phyloP scores from a whole-genome alignment of 1,284 basidiomycete genomes.

The Neotropicomus parvogracilis region DNA sequence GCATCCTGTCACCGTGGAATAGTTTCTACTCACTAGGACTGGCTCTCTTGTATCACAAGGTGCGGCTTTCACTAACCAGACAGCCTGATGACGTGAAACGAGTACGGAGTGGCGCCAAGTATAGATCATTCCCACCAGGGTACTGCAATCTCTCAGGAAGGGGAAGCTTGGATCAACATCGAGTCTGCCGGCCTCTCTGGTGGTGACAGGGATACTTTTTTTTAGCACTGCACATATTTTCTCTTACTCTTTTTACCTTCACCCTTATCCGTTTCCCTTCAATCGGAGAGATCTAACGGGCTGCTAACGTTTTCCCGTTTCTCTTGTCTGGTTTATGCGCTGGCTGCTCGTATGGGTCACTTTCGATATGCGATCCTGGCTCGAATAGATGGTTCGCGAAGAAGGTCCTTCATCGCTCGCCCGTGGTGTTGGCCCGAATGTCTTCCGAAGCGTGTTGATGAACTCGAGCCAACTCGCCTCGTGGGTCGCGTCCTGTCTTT shows the following conservation, averaged over 20 bases:
- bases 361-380: background rate
- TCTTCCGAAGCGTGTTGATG: constrained; percentile 84
- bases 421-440: constrained; percentile 83
- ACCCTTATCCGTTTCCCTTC: background rate
- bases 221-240: background rate
- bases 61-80: background rate
- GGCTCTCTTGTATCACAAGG: background rate
- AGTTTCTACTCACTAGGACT: background rate
- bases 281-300: background rate
- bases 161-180: background rate
- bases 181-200: background rate
- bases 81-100: background rate
- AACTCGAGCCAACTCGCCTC: constrained; percentile 87
- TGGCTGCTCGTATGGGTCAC: background rate
- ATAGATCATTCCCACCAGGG: background rate
- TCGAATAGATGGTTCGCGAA: constrained; percentile 71
- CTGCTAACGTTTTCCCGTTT: constrained; percentile 8
- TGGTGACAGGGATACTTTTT: background rate
- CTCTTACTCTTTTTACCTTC: background rate
- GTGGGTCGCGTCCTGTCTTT: constrained; percentile 12
- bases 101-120: too few relatives aligned
- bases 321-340: background rate
- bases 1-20: background rate
- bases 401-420: constrained; percentile 74
- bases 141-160: background rate